A percentile compares a stretch with the other conserved stretches of the same genome.
Conservation (phyloP, 2,329 filamentous ascomycete genomes). For the Trichoderma hamatum region DNA sequence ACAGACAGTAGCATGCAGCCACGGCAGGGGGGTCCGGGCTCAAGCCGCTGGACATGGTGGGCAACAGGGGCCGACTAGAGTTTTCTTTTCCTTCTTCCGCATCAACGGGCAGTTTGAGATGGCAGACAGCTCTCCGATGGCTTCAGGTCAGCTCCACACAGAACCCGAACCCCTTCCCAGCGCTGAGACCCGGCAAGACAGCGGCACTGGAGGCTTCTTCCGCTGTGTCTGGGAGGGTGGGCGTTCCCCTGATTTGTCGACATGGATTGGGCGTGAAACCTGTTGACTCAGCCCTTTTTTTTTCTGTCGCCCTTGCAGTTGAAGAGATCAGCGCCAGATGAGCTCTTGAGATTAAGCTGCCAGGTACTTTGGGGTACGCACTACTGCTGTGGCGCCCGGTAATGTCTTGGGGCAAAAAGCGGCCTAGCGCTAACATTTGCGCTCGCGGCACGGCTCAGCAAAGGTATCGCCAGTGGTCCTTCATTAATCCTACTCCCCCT, state of each 20-base stretch:
- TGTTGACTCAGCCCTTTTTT: background rate
- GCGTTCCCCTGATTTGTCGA: conserved; percentile 13
- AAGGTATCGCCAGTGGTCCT: conserved; percentile 9
- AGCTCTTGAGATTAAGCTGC: conserved; percentile 10
- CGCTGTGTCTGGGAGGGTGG: conserved; percentile 7
- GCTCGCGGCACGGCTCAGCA: conserved; percentile 7
- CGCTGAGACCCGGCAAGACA: conserved; percentile 5
- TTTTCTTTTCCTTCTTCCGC: conserved; percentile 10
- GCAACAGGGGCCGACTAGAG: conserved; percentile 10
- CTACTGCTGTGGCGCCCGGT: background rate
- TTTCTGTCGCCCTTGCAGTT: background rate
- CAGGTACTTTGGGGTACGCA: background rate
- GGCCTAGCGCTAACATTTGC: background rate
- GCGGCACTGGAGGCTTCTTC: background rate
- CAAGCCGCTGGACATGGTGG: background rate
- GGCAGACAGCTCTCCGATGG: background rate
- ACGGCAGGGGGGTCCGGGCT: conserved; percentile 17
- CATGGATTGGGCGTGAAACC: background rate
- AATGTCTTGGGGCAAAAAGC: conserved; percentile 3
- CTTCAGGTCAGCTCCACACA: conserved; percentile 2
- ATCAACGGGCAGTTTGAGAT: background rate
- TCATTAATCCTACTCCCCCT: background rate
- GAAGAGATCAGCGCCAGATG: background rate
- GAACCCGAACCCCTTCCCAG: background rate
- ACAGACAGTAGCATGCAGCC: background rate